Percentiles rank a stretch among this genome's conserved stretches.
Evolutionary conservation across 495 filamentous ascomycete genomes (phyloP).

Genomic region (Choiromyces venosus): DNA sequence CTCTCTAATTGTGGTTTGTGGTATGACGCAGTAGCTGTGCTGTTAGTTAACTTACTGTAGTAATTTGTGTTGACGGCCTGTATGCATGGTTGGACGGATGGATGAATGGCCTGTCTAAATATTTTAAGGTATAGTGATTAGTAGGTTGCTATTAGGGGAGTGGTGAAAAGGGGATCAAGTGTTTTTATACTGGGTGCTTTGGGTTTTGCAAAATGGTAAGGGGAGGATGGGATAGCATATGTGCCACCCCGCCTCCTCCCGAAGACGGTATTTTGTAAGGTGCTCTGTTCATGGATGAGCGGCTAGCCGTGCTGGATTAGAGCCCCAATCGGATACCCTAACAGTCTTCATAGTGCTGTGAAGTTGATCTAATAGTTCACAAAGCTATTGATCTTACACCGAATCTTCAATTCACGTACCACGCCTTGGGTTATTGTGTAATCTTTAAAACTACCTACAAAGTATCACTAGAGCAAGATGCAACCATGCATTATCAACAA

Average conservation of each 20-base stretch:
- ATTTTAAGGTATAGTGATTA: no score
- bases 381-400: not conserved
- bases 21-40: no score
- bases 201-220: not conserved
- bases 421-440: not conserved
- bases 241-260: no score
- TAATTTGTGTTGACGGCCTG: no score
- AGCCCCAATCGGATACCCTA: not conserved
- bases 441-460: not conserved
- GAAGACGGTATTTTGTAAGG: no score
- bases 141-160: not conserved
- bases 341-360: not conserved
- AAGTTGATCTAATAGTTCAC: not conserved
- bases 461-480: not conserved
- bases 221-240: not conserved
- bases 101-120: not conserved
- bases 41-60: no score
- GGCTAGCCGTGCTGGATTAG: not conserved
- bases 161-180: not conserved
- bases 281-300: no score
- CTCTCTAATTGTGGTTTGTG: no score
- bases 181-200: not conserved
- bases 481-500: not conserved
- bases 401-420: not conserved
- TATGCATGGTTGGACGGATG: not conserved